These are phyloP conservation scores for Solanum raphanifolium DNA, from an alignment of 257 asterid species.

Conservation along the genomic window DNA sequence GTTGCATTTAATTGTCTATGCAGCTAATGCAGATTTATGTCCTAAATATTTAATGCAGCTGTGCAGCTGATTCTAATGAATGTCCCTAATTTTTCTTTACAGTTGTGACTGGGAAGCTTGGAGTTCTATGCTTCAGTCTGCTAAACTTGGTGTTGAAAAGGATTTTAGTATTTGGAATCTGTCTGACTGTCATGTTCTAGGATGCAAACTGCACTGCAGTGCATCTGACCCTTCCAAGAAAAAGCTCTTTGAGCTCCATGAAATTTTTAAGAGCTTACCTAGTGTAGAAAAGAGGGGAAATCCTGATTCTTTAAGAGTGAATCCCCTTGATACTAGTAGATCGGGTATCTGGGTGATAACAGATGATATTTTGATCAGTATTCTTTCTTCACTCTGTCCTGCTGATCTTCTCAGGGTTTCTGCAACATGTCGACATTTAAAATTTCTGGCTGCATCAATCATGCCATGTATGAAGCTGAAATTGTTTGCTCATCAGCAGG, in stretches of 20 bases:
- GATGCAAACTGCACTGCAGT: slow-evolving; percentile 53
- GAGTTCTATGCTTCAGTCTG: slow-evolving; percentile 33
- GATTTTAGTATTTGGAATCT: slow-evolving; percentile 47
- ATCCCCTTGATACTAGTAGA: slow-evolving; percentile 41
- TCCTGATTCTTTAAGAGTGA: slow-evolving; percentile 30
- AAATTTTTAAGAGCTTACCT: slow-evolving; percentile 76
- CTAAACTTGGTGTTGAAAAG: slow-evolving; percentile 25
- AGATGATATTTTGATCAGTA: slow-evolving; percentile 62
- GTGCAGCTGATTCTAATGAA: neutral
- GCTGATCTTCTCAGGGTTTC: slow-evolving; percentile 64
- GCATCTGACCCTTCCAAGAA: slow-evolving; percentile 48
- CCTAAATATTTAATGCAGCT: neutral
- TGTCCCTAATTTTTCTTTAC: slow-evolving; percentile 24
- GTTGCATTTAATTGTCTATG: neutral
- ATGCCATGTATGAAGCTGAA: slow-evolving; percentile 96
- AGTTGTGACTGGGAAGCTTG: slow-evolving; percentile 94
- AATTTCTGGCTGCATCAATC: slow-evolving; percentile 59
- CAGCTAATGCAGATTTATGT: neutral
- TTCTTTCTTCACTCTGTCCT: slow-evolving; percentile 49
- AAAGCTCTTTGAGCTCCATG: slow-evolving; percentile 84
- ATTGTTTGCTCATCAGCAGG: slow-evolving; percentile 91
- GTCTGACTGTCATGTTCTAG: slow-evolving; percentile 68
- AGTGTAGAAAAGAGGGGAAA: slow-evolving; percentile 41
- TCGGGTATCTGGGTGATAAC: slow-evolving; percentile 63
- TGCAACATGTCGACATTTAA: slow-evolving; percentile 69